Conservation (phyloP, 306 rosid genomes). For the Urtica urens region DNA sequence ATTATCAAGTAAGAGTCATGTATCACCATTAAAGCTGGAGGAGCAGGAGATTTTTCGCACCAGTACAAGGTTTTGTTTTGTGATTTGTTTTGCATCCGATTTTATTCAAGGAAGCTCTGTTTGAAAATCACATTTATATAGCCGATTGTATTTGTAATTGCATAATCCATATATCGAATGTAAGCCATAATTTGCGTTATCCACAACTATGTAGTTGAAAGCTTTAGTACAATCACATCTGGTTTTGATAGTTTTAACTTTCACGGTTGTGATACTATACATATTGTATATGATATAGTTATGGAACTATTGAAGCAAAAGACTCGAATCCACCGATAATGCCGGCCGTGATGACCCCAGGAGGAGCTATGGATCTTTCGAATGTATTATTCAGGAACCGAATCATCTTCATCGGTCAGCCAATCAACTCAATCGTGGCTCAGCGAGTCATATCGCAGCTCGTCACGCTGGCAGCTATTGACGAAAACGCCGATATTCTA, state of each 20-base stretch:
- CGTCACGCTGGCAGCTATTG: conserved; percentile 81
- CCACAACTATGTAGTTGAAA: no score
- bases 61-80: conserved; percentile 42
- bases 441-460: conserved; percentile 95
- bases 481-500: conserved; percentile 72
- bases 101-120: no score
- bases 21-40: conserved; percentile 33
- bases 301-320: conserved; percentile 57
- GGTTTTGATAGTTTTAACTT: neutral
- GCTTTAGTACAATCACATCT: no score
- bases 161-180: no score
- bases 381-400: conserved; percentile 84
- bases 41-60: conserved; percentile 39
- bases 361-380: conserved; percentile 78
- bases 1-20: conserved; percentile 41
- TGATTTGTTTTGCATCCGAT: no score
- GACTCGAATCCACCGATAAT: conserved; percentile 65
- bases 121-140: no score
- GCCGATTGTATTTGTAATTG: no score
- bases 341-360: conserved; percentile 95
- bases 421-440: conserved; percentile 71
- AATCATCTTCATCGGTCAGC: conserved; percentile 88
- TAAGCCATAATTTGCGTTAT: no score
- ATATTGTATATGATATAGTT: conserved; percentile 34
- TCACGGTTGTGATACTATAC: conserved; percentile 2